Evolutionary conservation across 139 green algal genomes (phyloP).

Genomic region (Chlorella sorokiniana): DNA sequence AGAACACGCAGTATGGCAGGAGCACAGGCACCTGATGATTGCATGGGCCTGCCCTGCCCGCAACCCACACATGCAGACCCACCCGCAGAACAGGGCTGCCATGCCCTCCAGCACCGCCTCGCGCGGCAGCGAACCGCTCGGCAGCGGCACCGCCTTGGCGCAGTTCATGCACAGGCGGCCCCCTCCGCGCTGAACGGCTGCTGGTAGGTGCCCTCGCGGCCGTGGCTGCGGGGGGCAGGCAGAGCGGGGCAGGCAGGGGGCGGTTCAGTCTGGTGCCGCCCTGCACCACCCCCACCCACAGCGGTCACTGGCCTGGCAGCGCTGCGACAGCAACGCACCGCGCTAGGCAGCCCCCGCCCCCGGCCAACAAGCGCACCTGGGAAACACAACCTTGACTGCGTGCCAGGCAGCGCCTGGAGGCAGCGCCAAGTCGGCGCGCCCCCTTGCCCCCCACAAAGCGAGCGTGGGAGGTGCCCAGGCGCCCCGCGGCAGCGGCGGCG

Average conservation of each 20-base stretch:
- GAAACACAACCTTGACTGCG: slow-evolving; percentile 44
- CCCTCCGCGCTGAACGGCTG: slow-evolving; percentile 59
- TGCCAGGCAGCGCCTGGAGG: slow-evolving; percentile 44
- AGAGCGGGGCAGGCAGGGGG: not conserved
- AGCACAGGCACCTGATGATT: too few species aligned
- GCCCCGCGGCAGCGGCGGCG: slow-evolving; percentile 53
- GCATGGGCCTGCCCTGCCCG: not conserved
- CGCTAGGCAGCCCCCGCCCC: not conserved
- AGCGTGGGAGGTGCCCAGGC: slow-evolving; percentile 64
- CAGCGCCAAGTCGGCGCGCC: slow-evolving; percentile 22
- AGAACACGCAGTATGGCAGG: too few species aligned
- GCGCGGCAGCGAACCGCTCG: slow-evolving; percentile 22
- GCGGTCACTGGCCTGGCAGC: too few species aligned
- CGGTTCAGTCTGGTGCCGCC: not conserved
- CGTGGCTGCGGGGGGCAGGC: not conserved
- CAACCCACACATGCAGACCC: not conserved
- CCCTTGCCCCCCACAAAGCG: slow-evolving; percentile 57
- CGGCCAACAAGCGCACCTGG: not conserved
- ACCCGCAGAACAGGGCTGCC: slow-evolving; percentile 62
- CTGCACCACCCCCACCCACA: too few species aligned
- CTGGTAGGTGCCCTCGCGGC: slow-evolving; percentile 44
- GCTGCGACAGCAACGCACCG: too few species aligned
- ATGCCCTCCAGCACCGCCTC: slow-evolving; percentile 51
- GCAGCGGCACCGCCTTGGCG: slow-evolving; percentile 37
- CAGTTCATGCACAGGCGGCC: slow-evolving; percentile 72